Base-by-base conservation (phyloP, 75 land plant genomes). In the Adiantum capillusveneris region DNA sequence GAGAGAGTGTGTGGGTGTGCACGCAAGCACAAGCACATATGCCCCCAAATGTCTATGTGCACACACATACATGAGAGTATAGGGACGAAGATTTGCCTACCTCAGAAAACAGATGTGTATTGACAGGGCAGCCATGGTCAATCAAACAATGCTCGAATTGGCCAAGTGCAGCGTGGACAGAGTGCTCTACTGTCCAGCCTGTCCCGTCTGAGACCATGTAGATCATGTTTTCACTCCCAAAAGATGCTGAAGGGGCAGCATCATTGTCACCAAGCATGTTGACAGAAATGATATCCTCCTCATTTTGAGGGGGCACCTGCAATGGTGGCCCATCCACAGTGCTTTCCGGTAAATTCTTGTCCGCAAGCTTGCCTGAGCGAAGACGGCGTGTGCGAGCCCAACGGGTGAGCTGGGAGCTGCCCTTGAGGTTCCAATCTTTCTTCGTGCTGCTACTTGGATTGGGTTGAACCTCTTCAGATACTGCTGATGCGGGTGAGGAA, bases 151-250 rank as follows among this genome's bases (percentile, higher is more conserved):
- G 72, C 44, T 89, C 87, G 58, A 94, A 94, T 71, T 94, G 98
- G 25, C 96, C 98, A 53, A 94, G 59, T 20, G 98, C 98, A 12
- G 98, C 90, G 34, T 77, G 80, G 44, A 94, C 90, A n/a, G 87
- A 74, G 28, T 94, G 85, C 65, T 89, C 90, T 50, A 75, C 96
- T 60, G 98, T 94, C 98, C 96, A 94, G 2, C 98, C 96, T 0
- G 98, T 94, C 6, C 98, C 98, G 59, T 89, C 98, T 1, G 98
- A 94, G 6, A 94, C 81, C 96, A 94, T 79, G 65, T 82, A 94
- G 25, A 94, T 83, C 20, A 72, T 57, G 74, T 83, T 88, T 48
- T 63, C 84, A 14, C 13, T 19, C 48, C 20, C 48, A 37, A 22
- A 42, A 1, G 29, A 67, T 1, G n/a, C 13, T 31, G 5, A 22